Evolutionary conservation across 768 basidiomycete genomes (phyloP), one percentile per base, ranked within the genome.

Genomic region (Hemileccinum impolitum): DNA sequence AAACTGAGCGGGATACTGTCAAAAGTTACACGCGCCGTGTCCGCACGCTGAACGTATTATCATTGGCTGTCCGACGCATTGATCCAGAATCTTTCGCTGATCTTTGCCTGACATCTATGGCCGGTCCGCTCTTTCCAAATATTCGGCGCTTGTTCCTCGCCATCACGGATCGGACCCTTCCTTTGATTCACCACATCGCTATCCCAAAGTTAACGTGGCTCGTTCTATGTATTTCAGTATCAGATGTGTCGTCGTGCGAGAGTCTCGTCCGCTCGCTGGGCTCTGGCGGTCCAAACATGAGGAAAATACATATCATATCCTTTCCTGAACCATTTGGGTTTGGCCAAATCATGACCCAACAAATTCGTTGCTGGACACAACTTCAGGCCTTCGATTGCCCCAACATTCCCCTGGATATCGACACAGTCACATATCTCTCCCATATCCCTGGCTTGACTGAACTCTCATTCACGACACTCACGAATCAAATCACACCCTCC

Each of bases 311-410:
- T n/a, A 21, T 21, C 12, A n/a, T n/a, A n/a, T n/a, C n/a, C n/a
- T 4, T 18, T 32, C n/a, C 4, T 18, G 6, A 3, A 13, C n/a
- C 25, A 26, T 12, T 6, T 25, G 15, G 15, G 11, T 17, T 39
- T 21, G 26, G 21, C 35, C 6, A 26, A 15, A 25, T 19, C 10
- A 34, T 45, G 23, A 32, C 5, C 18, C 11, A 6, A 10, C n/a
- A 38, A 28, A 38, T 49, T 43, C 30, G 14, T 15, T 13, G 12
- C 37, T 50, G 48, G 48, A n/a, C 23, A 13, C 32, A 45, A n/a
- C 45, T 37, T 31, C 45, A 7, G 15, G 11, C 0, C 10, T 4
- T 42, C 12, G 3, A 18, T 2, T 48, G 30, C 23, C 9, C 13
- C n/a, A 1, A 11, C 0, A 1, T 47, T 23, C 32, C 14, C 32